phyloP scores from a whole-genome alignment of 2,329 filamentous ascomycete genomes.

The Eutypa lata region DNA sequence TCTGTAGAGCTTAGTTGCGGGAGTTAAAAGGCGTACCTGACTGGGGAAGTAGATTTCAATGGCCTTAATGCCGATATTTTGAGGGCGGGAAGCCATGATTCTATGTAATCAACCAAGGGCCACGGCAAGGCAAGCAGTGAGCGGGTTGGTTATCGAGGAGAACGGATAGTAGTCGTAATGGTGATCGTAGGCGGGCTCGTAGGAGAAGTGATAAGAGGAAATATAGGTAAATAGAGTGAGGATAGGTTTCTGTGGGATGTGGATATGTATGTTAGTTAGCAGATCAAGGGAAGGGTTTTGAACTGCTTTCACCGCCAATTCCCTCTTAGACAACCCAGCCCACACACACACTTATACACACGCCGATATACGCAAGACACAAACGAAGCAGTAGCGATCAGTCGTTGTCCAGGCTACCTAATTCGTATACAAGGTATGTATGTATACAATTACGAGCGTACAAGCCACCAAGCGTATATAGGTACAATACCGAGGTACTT shows the following conservation, averaged over 20 bases:
- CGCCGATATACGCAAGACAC: background rate
- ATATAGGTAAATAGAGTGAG: background rate
- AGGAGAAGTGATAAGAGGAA: background rate
- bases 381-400: background rate
- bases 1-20: slow-evolving; percentile 4
- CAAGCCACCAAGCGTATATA: too few relatives aligned
- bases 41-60: slow-evolving; percentile 86
- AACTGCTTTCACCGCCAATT: background rate
- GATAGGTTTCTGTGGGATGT: background rate
- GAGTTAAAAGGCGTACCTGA: slow-evolving; percentile 62
- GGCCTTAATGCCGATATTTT: slow-evolving; percentile 91
- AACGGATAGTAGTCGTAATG: background rate
- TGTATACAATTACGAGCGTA: too few relatives aligned
- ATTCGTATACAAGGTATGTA: too few relatives aligned
- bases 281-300: background rate
- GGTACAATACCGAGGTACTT: too few relatives aligned
- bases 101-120: background rate
- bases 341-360: background rate
- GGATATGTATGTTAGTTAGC: background rate
- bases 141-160: background rate
- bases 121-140: slow-evolving; percentile 2
- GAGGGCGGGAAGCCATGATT: slow-evolving; percentile 70
- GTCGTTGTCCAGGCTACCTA: too few relatives aligned
- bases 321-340: background rate
- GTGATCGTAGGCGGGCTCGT: background rate